Evolutionary conservation across 345 rosid species (phyloP).

Genomic region (Nephelium lappaceum): DNA sequence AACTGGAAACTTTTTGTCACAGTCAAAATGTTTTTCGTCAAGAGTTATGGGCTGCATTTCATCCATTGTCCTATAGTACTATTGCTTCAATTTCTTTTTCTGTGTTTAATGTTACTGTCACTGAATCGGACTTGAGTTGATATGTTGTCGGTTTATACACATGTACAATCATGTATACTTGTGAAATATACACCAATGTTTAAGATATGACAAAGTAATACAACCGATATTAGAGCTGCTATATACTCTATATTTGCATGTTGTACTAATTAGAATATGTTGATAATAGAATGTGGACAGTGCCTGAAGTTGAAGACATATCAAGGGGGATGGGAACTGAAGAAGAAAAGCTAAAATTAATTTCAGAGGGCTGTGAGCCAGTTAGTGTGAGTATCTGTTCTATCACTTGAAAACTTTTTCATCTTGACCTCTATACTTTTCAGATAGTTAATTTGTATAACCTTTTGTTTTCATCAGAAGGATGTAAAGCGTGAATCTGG

Average conservation of each 20-base stretch:
- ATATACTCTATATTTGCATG: not conserved
- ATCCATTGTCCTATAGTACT: not conserved
- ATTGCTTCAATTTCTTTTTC: not conserved
- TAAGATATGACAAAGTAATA: not conserved
- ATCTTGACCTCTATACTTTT: not conserved
- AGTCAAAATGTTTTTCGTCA: not conserved
- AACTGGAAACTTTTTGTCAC: not conserved
- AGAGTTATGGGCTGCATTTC: slow-evolving; percentile 8
- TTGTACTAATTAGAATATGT: slow-evolving; percentile 18
- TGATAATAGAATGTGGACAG: slow-evolving; percentile 72
- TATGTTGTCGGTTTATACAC: not conserved
- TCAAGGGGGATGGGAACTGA: slow-evolving; percentile 38
- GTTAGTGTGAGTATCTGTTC: slow-evolving; percentile 50
- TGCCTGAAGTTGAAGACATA: slow-evolving; percentile 66
- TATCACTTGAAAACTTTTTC: not conserved
- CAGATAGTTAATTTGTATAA: slow-evolving; percentile 4
- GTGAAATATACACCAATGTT: not conserved
- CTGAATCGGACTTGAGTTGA: not conserved
- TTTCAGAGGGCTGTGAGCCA: slow-evolving; percentile 74
- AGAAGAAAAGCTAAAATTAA: slow-evolving; percentile 57
- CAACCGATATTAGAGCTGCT: not conserved
- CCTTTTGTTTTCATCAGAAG: slow-evolving; percentile 39
- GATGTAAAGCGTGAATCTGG: slow-evolving; percentile 54
- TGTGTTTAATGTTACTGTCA: not conserved
- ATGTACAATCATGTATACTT: not conserved